phyloP scores from a whole-genome alignment of 768 basidiomycete genomes.

The Suillus tomentosus region DNA sequence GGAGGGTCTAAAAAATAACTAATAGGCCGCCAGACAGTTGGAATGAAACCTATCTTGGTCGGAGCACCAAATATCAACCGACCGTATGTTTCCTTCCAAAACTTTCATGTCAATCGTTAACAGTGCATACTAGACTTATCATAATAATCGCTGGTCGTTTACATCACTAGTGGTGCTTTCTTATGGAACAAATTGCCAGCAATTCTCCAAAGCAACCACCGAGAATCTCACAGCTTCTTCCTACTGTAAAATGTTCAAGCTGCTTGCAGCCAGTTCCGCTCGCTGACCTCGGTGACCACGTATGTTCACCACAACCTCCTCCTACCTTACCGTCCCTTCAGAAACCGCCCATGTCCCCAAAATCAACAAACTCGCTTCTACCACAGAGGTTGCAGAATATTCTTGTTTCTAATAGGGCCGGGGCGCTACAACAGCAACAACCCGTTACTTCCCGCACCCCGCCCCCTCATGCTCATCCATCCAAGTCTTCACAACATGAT shows the following conservation, averaged over 20 bases:
- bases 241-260: conserved; percentile 82
- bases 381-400: conserved; percentile 50
- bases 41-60: background rate
- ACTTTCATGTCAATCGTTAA: conserved; percentile 8
- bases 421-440: conserved; percentile 14
- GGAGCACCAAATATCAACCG: conserved; percentile 6
- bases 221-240: conserved; percentile 65
- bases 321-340: conserved; percentile 38
- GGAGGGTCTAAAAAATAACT: background rate
- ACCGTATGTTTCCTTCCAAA: background rate
- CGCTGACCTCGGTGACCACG: conserved; percentile 73
- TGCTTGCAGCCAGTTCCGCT: conserved; percentile 75
- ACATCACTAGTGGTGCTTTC: conserved; percentile 11
- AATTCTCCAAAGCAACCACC: conserved; percentile 19
- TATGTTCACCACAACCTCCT: conserved; percentile 58
- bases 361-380: conserved; percentile 45
- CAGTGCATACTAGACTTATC: conserved; percentile 8
- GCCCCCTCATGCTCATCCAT: conserved; percentile 14
- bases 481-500: conserved; percentile 24
- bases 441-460: conserved; percentile 15
- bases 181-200: conserved; percentile 26
- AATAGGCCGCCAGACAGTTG: background rate
- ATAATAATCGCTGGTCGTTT: conserved; percentile 19
- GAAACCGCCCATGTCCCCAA: conserved; percentile 39
- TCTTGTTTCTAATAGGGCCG: conserved; percentile 36